Percentiles rank a stretch among this genome's conserved stretches.
These are phyloP conservation scores for Colletotrichum somersetense DNA, from an alignment of 2,329 filamentous ascomycete genomes.

Conservation along the genomic window DNA sequence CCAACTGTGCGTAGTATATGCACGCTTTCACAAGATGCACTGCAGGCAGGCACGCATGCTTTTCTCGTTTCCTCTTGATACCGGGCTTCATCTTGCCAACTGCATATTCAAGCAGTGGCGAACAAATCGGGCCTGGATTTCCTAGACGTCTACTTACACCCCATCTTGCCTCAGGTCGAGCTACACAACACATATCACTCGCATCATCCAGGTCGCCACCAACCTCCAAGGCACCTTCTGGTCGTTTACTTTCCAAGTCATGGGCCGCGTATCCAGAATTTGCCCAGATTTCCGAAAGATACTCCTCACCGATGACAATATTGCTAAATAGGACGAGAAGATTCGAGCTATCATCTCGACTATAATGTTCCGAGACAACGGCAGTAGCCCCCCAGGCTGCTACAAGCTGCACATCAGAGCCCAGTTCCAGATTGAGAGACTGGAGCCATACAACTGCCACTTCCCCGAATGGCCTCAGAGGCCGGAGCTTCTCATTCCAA, in stretches of 20 bases:
- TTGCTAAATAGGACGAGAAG: not conserved
- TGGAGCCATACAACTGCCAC: too few species aligned
- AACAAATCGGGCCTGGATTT: not conserved
- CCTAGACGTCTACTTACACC: too few species aligned
- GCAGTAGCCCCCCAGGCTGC: not conserved
- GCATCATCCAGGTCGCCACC: not conserved
- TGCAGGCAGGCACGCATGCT: not conserved
- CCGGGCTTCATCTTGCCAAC: not conserved
- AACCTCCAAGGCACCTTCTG: not conserved
- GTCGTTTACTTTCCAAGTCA: too few species aligned
- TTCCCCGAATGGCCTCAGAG: too few species aligned
- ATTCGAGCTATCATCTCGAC: too few species aligned
- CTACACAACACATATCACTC: not conserved
- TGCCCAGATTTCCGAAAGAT: not conserved
- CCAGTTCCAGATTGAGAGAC: too few species aligned
- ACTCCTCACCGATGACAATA: not conserved
- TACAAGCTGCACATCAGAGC: not conserved
- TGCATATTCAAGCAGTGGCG: not conserved
- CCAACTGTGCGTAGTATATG: not conserved
- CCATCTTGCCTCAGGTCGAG: not conserved
- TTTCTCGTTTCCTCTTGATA: not conserved
- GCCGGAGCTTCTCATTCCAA: not conserved
- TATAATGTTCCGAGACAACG: not conserved
- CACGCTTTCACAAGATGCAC: not conserved
- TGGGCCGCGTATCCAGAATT: not conserved